Base-by-base conservation (phyloP, 2,329 filamentous ascomycete species). In the Phaeosphaeria sp. region DNA sequence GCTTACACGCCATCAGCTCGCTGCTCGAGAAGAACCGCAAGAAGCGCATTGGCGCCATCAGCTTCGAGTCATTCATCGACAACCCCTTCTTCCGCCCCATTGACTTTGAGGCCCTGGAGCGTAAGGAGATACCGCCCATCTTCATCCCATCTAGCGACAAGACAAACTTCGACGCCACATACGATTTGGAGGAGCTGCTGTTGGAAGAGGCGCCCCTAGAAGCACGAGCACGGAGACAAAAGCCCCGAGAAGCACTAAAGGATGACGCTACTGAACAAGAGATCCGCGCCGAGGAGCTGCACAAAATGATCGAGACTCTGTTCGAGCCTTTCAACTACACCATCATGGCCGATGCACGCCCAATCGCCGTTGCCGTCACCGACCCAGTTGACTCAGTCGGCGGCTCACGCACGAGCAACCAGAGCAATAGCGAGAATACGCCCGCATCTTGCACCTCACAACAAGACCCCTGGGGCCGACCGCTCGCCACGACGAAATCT, bases 111-210 rank as follows among this genome's bases (percentile, higher is more conserved):
- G 88, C 89, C 0, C 79, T 99, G 36, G 92, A 97, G 74, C 84
- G 87, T 63, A 98, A 97, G 75, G 88, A 93, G 72, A 89, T 98
- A 46, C 89, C 93, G 67, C 95, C 95, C 0, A 88, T 98, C 3
- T 99, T 99, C 75, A 86, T 90, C 20, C 95, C 95, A 0, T 97
- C 94, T 0, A 93, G 92, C 55, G 95, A 98, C 49, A 99, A 99
- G 84, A 98, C 95, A 3, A 99, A 99, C 76, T 99, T 99, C 66
- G 95, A 99, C 77, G 95, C 95, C 4, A 99, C 95, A 0, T 98
- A 99, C 74, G 95, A 99, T 77, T 81, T 99, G 50, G 95, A 99
- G 74, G 95, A 99, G 76, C 78, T 99, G 20, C 80, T 99, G 1
- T 79, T 99, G 46, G 95, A 99, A 77, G 95, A 99, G 75, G 95